Evolutionary conservation across 1,284 basidiomycete species (phyloP), one percentile per base, ranked within the genome.

Genomic region (Malassezia globosa): DNA sequence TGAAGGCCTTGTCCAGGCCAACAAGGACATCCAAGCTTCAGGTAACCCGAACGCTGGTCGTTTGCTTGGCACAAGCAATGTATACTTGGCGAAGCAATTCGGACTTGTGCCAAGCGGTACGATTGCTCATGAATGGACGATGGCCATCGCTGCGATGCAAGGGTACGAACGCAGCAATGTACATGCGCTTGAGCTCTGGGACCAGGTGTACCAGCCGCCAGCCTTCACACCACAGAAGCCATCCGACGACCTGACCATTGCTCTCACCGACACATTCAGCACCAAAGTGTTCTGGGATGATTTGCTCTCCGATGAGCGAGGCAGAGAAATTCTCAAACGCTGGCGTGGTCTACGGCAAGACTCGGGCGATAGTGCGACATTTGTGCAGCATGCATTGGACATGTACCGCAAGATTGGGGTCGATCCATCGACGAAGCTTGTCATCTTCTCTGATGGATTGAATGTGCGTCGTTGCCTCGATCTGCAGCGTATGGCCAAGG

Each of bases 1-100:
- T 24, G 70, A 78, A 40, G 80, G 79, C 0, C 75, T 97, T 36
- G 69, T 84, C 27, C 76, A 77, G 13, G 88, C 84, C 5, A 73
- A 59, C 29, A 22, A 11, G n/a, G 45, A 38, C 10, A 24, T 14
- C 1, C 11, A 44, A 11, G 40, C 42, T 22, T 10, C 31, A 0
- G 3, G 34, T 22, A 18, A 22, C 11, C 16, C 53, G 10, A 11
- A 2, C 2, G 24, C 16, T 5, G 87, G 86, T 0, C 77, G 76
- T 37, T 72, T 94, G 18, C 72, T 77, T n/a, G 89, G 68, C 11
- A 71, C 66, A 0, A 58, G 54, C 50, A 69, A 71, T 36, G 62
- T 71, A 31, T 58, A 63, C 36, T 55, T 69, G 18, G 68, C 68
- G 0, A 59, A 60, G 10, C 31, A 56, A 8, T 69, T 50, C 50